Base-by-base conservation (phyloP, 805 yeast species). In the Candida ficus region DNA sequence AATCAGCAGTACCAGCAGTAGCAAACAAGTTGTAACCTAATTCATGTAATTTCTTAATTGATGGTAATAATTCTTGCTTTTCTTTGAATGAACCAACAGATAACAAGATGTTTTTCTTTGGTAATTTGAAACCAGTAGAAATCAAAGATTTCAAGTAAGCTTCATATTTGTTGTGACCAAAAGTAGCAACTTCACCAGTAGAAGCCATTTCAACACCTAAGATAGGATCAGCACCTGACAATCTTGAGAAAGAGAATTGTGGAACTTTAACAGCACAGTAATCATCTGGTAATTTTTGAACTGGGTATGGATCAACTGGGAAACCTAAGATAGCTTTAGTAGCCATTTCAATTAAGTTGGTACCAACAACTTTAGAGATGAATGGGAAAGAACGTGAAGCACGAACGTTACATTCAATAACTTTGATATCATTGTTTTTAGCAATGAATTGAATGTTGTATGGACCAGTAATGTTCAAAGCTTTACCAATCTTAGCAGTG, bases 351-450 rank as follows among this genome's bases (percentile, higher is more conserved):
- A 91, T 91, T 70, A 91, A 75, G 64, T 91, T 95, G 43, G 91
- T 89, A 50, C 97, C 97, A 49, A 89, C 89, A 56, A 89, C 96
- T 79, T 91, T 91, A 38, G 98, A 91, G 52, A 90, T 88, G 69
- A 93, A 91, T 67, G 99, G 99, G 87, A 88, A 90, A 14, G 98
- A 91, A 65, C 99, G 85, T n/a, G 98, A 91, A 28, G 99, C 99
- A 70, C 99, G 85, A 43, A 91, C 96, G 61, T 91, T 91, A 76
- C 99, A 91, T 70, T 91, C 99, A 61, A 91, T 91, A 40, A 91
- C 99, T 78, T 93, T 93, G 65, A 91, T 88, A 55, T 88, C 95
- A 55, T 87, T 85, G 65, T 90, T 89, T 70, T 89, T 86, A 46
- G 96, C 96, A 63, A 91, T 93, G 64, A 91, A 86, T 70, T 91